Evolutionary conservation across 768 basidiomycete species (phyloP).

Genomic region (Pluteus cervinus): DNA sequence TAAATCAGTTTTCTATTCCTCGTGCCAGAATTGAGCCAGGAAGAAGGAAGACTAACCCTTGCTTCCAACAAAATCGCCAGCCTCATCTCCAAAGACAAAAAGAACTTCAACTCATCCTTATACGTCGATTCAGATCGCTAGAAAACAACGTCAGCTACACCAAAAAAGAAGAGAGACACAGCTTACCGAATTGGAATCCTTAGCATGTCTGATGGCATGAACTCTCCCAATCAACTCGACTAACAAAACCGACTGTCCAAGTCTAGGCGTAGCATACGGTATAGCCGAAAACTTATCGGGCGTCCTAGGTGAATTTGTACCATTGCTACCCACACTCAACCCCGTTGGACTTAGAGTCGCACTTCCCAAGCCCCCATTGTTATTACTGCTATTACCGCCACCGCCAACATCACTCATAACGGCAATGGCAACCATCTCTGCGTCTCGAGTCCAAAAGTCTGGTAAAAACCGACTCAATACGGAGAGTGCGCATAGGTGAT

Average conservation of each 20-base stretch:
- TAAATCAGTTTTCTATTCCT: neutral
- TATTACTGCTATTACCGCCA: no score
- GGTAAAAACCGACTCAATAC: constrained; percentile 48
- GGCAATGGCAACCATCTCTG: constrained; percentile 72
- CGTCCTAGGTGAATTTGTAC: no score
- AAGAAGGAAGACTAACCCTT: constrained; percentile 32
- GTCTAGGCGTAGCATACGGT: constrained; percentile 43
- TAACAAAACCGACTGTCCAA: constrained; percentile 59
- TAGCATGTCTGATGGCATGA: constrained; percentile 35
- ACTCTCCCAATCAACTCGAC: constrained; percentile 55
- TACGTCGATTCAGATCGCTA: constrained; percentile 25
- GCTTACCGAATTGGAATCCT: constrained; percentile 25
- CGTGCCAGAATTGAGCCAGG: neutral
- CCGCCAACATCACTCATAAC: constrained; percentile 48
- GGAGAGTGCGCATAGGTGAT: constrained; percentile 50
- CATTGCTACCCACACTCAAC: no score
- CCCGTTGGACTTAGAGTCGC: no score
- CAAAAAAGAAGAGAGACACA: neutral
- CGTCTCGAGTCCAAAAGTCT: constrained; percentile 61
- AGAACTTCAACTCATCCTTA: constrained; percentile 37
- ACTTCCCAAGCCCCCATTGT: no score
- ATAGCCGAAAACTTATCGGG: constrained; percentile 6
- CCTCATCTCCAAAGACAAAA: constrained; percentile 48
- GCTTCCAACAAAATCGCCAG: constrained; percentile 50
- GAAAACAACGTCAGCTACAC: neutral